phyloP scores from a whole-genome alignment of 225 moss, liverwort and hornwort genomes.

The Pseudoscleropodium purum region DNA sequence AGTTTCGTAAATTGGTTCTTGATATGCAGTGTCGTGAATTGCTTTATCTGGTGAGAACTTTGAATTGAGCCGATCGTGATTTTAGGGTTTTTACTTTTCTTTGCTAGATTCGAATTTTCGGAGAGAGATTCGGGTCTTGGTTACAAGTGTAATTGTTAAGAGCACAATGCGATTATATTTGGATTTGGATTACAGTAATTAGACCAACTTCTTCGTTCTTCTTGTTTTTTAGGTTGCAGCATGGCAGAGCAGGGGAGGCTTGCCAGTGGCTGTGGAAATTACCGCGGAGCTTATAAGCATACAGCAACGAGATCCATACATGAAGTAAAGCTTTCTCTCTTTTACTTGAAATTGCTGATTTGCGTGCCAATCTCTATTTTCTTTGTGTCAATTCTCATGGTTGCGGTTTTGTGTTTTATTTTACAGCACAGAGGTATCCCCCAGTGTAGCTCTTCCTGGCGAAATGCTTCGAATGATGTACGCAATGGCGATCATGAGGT shows the following conservation, averaged over 20 bases:
- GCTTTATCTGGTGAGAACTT: background rate
- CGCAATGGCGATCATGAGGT: conserved; percentile 91
- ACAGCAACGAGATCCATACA: conserved; percentile 58
- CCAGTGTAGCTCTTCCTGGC: conserved; percentile 39
- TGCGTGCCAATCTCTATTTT: background rate
- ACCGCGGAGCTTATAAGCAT: conserved; percentile 65
- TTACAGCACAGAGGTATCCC: conserved; percentile 42
- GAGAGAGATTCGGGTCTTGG: background rate
- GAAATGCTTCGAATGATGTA: conserved; percentile 97
- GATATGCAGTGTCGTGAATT: background rate
- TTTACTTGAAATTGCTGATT: background rate
- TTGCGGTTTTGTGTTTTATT: background rate
- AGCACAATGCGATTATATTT: background rate
- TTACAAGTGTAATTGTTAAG: background rate
- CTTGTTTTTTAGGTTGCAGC: conserved; percentile 50
- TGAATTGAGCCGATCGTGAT: background rate
- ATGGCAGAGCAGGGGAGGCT: conserved; percentile 83
- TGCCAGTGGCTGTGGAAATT: conserved; percentile 80
- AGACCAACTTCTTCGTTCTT: background rate
- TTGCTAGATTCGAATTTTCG: background rate
- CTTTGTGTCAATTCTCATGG: conserved; percentile 13
- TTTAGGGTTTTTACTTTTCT: background rate
- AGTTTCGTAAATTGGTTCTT: too few relatives aligned
- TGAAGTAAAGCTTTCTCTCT: conserved; percentile 33
- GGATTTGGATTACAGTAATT: background rate